phyloP scores from a whole-genome alignment of 495 filamentous ascomycete species.

The Aspergillus baeticus region DNA sequence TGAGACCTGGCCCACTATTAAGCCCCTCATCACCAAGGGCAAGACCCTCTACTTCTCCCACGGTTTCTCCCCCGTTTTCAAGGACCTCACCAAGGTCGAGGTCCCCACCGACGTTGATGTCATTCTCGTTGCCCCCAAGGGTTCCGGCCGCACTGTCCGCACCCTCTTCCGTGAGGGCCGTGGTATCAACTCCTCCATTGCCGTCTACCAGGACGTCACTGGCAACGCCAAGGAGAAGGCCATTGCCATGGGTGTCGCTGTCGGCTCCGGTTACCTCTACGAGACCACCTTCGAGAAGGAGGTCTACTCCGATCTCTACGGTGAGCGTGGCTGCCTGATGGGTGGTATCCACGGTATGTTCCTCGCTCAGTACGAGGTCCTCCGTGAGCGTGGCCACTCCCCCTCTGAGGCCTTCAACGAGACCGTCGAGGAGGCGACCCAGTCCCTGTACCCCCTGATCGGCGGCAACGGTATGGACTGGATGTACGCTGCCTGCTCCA shows the following conservation, averaged over 20 bases:
- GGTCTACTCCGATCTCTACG: conserved; percentile 98
- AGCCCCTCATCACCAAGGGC: conserved; percentile 96
- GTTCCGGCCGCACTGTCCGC: conserved; percentile 96
- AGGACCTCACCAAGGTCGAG: conserved; percentile 97
- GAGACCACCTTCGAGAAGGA: conserved; percentile 99
- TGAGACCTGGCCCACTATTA: conserved; percentile 97
- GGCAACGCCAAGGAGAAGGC: conserved; percentile 98
- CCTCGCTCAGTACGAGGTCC: conserved; percentile 99
- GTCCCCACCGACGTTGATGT: conserved; percentile 94
- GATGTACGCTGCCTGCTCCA: conserved; percentile 99
- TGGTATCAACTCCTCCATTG: conserved; percentile 98
- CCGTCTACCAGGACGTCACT: conserved; percentile 97
- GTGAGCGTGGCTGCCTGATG: conserved; percentile 99
- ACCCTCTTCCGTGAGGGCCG: conserved; percentile 96
- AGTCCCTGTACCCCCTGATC: conserved; percentile 95
- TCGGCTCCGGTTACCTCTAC: conserved; percentile 97
- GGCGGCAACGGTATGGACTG: conserved; percentile 98
- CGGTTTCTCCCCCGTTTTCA: conserved; percentile 99
- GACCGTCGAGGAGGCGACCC: conserved; percentile 99
- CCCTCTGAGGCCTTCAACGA: conserved; percentile 99
- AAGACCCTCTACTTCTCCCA: conserved; percentile 99
- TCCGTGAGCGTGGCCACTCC: conserved; percentile 95
- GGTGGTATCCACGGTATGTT: conserved; percentile 99
- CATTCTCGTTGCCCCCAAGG: conserved; percentile 98
- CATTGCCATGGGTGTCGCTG: conserved; percentile 91